Evolutionary conservation across 306 rosid species (phyloP).

Genomic region (Sesbania bispinosa): DNA sequence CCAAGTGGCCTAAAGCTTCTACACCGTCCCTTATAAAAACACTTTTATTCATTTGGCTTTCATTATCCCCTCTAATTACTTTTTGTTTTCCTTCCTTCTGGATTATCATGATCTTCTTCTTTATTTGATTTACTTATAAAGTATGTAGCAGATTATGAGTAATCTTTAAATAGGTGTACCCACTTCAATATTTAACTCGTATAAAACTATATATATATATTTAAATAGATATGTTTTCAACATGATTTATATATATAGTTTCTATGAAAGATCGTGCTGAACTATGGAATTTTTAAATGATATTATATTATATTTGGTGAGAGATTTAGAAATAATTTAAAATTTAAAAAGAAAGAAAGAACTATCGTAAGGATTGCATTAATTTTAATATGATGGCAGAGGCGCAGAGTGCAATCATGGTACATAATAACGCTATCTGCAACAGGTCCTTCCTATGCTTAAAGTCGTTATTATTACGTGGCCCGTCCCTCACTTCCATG

Average conservation of each 20-base stretch:
- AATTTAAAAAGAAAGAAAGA: no score
- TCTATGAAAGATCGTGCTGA: no score
- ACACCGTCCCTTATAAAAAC: background rate
- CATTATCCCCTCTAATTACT: background rate
- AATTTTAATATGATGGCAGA: background rate
- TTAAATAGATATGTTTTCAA: no score
- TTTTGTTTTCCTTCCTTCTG: background rate
- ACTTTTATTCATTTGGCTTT: background rate
- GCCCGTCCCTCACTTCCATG: background rate
- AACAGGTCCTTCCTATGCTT: background rate
- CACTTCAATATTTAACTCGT: no score
- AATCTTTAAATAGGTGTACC: background rate
- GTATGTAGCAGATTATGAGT: no score
- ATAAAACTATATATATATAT: no score
- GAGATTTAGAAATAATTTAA: no score
- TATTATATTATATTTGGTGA: no score
- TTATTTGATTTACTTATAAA: no score
- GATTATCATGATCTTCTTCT: background rate
- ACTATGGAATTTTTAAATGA: no score
- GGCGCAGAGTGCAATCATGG: background rate
- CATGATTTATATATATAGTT: no score
- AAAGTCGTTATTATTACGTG: background rate
- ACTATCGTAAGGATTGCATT: background rate
- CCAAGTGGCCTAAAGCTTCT: background rate
- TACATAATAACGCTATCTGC: background rate